Evolutionary conservation across 495 filamentous ascomycete genomes (phyloP).

Genomic region (Trichoderma orchidacearum): DNA sequence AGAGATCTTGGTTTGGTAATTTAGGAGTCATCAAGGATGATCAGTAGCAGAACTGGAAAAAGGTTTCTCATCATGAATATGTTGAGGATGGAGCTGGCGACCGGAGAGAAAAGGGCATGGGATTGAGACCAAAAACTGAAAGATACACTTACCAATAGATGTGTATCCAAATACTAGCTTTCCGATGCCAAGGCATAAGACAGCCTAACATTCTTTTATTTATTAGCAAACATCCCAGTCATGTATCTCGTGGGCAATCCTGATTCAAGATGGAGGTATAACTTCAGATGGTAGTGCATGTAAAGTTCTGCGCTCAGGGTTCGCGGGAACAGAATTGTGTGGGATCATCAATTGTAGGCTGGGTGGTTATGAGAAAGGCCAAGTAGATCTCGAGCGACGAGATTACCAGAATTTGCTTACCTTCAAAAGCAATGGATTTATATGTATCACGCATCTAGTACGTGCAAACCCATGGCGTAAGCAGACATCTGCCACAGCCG

Average conservation of each 20-base stretch:
- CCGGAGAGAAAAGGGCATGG: not conserved
- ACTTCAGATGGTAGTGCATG: slow-evolving; percentile 99
- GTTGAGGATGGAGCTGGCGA: not conserved
- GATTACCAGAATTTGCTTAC: not conserved
- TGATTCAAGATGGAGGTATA: too few species aligned
- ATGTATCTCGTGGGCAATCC: too few species aligned
- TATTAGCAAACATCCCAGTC: too few species aligned
- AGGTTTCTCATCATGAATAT: slow-evolving; percentile 61
- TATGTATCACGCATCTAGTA: not conserved
- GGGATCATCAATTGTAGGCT: slow-evolving; percentile 8
- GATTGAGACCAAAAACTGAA: too few species aligned
- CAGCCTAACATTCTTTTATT: too few species aligned
- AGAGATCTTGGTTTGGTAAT: slow-evolving; percentile 60
- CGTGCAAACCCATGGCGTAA: not conserved
- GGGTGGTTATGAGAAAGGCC: not conserved
- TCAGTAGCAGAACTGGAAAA: slow-evolving; percentile 95
- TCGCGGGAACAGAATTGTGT: slow-evolving; percentile 44
- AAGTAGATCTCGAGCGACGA: not conserved
- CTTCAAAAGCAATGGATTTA: not conserved
- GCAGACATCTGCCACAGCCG: not conserved
- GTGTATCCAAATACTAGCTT: too few species aligned
- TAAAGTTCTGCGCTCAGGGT: slow-evolving; percentile 83
- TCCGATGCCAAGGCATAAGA: too few species aligned
- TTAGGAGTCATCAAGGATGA: slow-evolving; percentile 63
- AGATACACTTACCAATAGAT: too few species aligned